Evolutionary conservation across 1,284 basidiomycete species (phyloP).

Genomic region (Tilletia caries): DNA sequence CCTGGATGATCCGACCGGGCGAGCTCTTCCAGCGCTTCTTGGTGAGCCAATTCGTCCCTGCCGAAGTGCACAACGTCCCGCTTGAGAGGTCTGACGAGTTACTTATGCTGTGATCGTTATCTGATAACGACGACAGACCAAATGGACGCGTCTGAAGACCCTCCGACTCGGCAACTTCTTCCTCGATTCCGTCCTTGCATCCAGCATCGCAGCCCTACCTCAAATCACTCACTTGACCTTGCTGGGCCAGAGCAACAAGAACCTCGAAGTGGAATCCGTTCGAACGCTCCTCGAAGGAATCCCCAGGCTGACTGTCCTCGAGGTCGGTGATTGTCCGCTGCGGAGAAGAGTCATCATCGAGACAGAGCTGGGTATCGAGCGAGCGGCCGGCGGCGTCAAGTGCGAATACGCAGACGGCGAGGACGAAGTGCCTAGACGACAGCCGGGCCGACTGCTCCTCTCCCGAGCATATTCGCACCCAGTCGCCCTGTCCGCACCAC

Average conservation of each 20-base stretch:
- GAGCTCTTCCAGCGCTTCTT: conserved; percentile 20
- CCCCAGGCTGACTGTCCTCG: not conserved
- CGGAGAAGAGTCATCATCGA: conserved; percentile 41
- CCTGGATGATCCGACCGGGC: conserved; percentile 14
- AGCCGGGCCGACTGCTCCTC: too few species aligned
- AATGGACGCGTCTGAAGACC: conserved; percentile 7
- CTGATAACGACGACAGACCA: too few species aligned
- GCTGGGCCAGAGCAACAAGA: conserved; percentile 16
- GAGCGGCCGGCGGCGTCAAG: not conserved
- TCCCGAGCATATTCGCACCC: too few species aligned
- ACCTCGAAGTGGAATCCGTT: conserved; percentile 8
- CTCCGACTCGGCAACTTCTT: conserved; percentile 17
- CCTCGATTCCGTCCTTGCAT: conserved; percentile 10
- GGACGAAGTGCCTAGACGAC: too few species aligned
- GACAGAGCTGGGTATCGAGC: conserved; percentile 7
- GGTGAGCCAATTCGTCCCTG: conserved; percentile 49
- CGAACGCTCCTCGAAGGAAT: conserved; percentile 13
- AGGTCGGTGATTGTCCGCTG: conserved; percentile 48
- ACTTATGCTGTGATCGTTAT: too few species aligned
- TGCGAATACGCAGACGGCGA: not conserved
- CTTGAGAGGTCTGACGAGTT: too few species aligned
- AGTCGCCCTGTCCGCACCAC: too few species aligned
- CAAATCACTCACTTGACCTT: conserved; percentile 8
- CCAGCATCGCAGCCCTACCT: conserved; percentile 3
- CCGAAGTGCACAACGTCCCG: too few species aligned